These are phyloP conservation scores for Viola pubescens DNA, from an alignment of 441 rosid species.

Conservation along the genomic window DNA sequence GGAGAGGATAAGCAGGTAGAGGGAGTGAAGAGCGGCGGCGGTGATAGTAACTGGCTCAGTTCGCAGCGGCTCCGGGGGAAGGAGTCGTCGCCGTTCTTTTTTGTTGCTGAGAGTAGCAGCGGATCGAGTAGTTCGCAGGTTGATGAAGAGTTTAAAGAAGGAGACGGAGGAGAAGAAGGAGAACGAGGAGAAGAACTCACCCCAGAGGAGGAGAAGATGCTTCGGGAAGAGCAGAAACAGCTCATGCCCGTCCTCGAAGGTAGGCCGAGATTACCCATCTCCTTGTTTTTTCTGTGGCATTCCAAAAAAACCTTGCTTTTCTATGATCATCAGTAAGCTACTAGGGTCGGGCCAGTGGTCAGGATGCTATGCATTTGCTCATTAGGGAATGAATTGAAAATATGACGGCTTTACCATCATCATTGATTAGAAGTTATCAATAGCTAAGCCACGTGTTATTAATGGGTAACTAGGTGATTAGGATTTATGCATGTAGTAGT, in stretches of 20 bases:
- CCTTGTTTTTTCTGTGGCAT: background rate
- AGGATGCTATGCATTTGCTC: too few relatives aligned
- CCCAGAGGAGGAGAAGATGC: conserved; percentile 29
- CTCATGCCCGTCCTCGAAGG: conserved; percentile 59
- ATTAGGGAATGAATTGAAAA: too few relatives aligned
- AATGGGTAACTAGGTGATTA: too few relatives aligned
- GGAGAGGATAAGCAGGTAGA: conserved; percentile 26
- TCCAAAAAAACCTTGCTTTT: background rate
- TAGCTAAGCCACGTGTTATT: too few relatives aligned
- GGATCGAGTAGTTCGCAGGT: too few relatives aligned
- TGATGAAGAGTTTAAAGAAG: conserved; percentile 29
- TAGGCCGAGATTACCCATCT: conserved; percentile 8
- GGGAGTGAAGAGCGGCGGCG: conserved; percentile 16
- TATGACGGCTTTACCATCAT: too few relatives aligned
- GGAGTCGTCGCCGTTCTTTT: too few relatives aligned
- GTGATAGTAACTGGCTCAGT: too few relatives aligned
- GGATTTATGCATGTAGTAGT: background rate
- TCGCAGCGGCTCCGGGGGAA: too few relatives aligned
- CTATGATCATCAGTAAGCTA: background rate
- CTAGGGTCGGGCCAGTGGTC: background rate
- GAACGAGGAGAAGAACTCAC: conserved; percentile 11
- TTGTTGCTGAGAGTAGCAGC: too few relatives aligned
- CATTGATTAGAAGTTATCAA: too few relatives aligned
- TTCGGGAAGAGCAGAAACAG: conserved; percentile 52
- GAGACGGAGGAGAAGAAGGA: conserved; percentile 14